Evolutionary conservation across 1,284 basidiomycete genomes (phyloP).

Genomic region (Ceratobasidium sp.): DNA sequence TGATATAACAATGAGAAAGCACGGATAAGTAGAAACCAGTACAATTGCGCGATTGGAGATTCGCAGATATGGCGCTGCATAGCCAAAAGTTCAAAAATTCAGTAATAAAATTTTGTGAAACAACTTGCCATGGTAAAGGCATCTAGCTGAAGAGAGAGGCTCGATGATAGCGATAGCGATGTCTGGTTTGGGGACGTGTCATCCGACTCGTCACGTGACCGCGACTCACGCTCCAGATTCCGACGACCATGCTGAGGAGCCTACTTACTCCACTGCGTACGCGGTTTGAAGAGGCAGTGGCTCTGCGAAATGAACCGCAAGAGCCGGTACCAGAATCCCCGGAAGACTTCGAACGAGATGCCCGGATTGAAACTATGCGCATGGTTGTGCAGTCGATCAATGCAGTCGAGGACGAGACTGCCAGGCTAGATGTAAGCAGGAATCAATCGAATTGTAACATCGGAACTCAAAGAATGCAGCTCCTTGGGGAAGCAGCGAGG

Average conservation of each 20-base stretch:
- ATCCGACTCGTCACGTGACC: constrained; percentile 27
- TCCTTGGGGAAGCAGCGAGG: constrained; percentile 65
- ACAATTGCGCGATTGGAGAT: too few relatives aligned
- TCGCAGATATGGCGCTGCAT: too few relatives aligned
- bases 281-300: constrained; percentile 34
- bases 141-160: too few relatives aligned
- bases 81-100: too few relatives aligned
- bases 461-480: constrained; percentile 4
- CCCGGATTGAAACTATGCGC: constrained; percentile 72
- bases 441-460: background rate
- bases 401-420: constrained; percentile 56
- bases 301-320: constrained; percentile 19
- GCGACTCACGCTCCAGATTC: background rate
- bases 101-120: too few relatives aligned
- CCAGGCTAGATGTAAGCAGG: constrained; percentile 61
- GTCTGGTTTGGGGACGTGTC: constrained; percentile 6
- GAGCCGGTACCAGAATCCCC: constrained; percentile 52
- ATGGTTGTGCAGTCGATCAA: constrained; percentile 71
- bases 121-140: too few relatives aligned
- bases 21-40: too few relatives aligned
- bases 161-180: background rate
- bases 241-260: constrained; percentile 27
- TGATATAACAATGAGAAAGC: too few relatives aligned
- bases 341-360: constrained; percentile 75
- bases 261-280: constrained; percentile 40